phyloP scores from a whole-genome alignment of 2,329 filamentous ascomycete species.

The Dactylellina cionopaga region DNA sequence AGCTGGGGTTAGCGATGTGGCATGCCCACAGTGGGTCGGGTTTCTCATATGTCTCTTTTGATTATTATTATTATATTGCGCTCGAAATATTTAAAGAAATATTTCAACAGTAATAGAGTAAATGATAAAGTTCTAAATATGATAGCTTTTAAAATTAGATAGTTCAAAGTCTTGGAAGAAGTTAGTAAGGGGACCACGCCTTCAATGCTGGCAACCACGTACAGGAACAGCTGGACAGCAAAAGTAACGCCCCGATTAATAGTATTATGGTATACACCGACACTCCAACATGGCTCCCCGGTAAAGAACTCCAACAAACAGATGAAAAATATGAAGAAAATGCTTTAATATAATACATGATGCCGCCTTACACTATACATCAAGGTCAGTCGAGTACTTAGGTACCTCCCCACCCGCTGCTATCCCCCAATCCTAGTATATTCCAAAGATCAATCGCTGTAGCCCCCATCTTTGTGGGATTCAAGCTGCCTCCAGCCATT shows the following conservation, averaged over 20 bases:
- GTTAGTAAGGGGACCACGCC: conserved; percentile 8
- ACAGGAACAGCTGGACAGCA: too few species aligned
- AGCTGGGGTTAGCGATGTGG: too few species aligned
- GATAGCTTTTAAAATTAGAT: too few species aligned
- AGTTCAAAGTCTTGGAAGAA: conserved; percentile 4
- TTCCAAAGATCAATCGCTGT: conserved; percentile 52
- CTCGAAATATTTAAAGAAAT: too few species aligned
- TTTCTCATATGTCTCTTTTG: too few species aligned
- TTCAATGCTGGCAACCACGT: conserved; percentile 16
- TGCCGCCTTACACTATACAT: not conserved
- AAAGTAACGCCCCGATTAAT: not conserved
- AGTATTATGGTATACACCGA: not conserved
- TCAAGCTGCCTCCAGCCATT: conserved; percentile 23
- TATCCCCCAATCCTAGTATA: conserved; percentile 37
- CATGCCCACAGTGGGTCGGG: too few species aligned
- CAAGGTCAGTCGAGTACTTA: too few species aligned
- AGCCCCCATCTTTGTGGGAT: conserved; percentile 44
- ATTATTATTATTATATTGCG: too few species aligned
- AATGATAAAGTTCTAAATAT: too few species aligned
- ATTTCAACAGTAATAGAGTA: too few species aligned
- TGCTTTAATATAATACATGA: not conserved
- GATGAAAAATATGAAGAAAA: not conserved
- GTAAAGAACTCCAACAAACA: not conserved
- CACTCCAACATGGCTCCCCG: not conserved
- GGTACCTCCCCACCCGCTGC: conserved; percentile 5